These are phyloP conservation scores for Phytophthora pistaciae DNA, from an alignment of 352 stramenopile genomes.

Conservation along the genomic window DNA sequence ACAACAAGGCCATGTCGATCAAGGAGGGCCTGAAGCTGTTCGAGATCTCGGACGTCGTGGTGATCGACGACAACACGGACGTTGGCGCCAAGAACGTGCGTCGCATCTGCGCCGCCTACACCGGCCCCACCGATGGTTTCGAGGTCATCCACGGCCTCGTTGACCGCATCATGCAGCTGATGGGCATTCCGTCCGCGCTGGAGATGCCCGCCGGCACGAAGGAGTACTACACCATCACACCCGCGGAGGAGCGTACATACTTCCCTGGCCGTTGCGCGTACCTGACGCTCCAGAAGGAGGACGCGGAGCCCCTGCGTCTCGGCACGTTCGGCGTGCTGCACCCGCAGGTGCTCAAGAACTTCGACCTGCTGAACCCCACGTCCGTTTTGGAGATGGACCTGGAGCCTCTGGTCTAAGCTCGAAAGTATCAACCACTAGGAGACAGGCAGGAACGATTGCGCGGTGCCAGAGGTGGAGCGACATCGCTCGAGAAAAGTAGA, in stretches of 20 bases:
- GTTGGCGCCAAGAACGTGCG: slow-evolving; percentile 97
- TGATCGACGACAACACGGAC: slow-evolving; percentile 93
- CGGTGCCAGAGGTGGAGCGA: slow-evolving; percentile 9
- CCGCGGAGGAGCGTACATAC: slow-evolving; percentile 85
- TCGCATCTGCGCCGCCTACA: slow-evolving; percentile 97
- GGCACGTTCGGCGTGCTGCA: slow-evolving; percentile 99
- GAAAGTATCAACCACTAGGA: slow-evolving; percentile 22
- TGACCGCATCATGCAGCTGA: slow-evolving; percentile 98
- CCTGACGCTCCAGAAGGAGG: slow-evolving; percentile 92
- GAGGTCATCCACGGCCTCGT: slow-evolving; percentile 99
- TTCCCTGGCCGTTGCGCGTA: slow-evolving; percentile 97
- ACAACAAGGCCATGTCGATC: slow-evolving; percentile 98
- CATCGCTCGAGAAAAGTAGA: slow-evolving; percentile 25
- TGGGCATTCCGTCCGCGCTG: slow-evolving; percentile 90
- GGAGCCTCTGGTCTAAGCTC: slow-evolving; percentile 94
- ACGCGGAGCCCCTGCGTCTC: slow-evolving; percentile 78
- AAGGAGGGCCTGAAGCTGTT: slow-evolving; percentile 99
- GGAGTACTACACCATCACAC: slow-evolving; percentile 85
- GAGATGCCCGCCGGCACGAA: slow-evolving; percentile 68
- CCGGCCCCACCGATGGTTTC: slow-evolving; percentile 97
- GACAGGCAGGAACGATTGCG: slow-evolving; percentile 17
- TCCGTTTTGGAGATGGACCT: slow-evolving; percentile 98
- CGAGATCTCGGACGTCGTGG: slow-evolving; percentile 99
- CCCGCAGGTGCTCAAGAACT: slow-evolving; percentile 97
- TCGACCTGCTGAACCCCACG: slow-evolving; percentile 97